Base-by-base conservation (phyloP, 2,329 filamentous ascomycete genomes). In the Westerdykella sp. region DNA sequence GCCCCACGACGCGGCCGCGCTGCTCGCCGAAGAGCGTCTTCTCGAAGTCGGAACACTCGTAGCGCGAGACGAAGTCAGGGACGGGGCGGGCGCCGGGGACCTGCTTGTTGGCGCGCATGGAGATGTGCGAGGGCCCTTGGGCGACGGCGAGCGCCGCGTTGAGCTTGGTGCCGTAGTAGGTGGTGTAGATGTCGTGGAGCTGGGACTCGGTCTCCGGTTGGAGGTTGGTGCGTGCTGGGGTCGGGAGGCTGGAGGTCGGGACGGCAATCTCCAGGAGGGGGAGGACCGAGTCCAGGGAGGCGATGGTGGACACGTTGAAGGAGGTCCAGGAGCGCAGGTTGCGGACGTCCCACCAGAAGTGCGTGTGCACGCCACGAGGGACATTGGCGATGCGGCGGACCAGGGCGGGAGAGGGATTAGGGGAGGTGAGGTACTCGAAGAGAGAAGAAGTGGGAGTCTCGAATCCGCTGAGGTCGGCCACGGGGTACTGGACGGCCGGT, bases 271-370 rank as follows among this genome's bases (percentile, higher is more conserved):
- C 80, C 45, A 96, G 80, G 16, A 95, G 79, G 16, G 79, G 74
- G 6, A 83, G 76, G 18, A 93, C 82, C 25, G 81, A 82, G 1
- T 84, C 85, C 37, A 95, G 80, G 5, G 79, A 73, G 53, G 84
- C 76, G 62, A 96, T 83, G 44, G 83, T 81, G 42, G 75, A 67
- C 10, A 86, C 72, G 51, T 80, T 87, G 77, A 96, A 96, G 54
- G 80, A 78, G 40, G 78, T 78, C 91, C 91, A 96, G 48, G 81
- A 78, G 49, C 87, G 81, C 53, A 96, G 75, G 63, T 94, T 91
- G 54, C 91, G 85, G 45, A 95, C 78, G 60, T 97, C 91, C 86
- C 88, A 96, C 91, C 91, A 97, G 68, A 91, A 95, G 71, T 95
- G 83, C 65, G 84, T 87, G 57, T 78, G 84, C 68, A 76, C 78